Conservation (phyloP, 2,329 filamentous ascomycete genomes). For the Fonsecaea monophora region DNA sequence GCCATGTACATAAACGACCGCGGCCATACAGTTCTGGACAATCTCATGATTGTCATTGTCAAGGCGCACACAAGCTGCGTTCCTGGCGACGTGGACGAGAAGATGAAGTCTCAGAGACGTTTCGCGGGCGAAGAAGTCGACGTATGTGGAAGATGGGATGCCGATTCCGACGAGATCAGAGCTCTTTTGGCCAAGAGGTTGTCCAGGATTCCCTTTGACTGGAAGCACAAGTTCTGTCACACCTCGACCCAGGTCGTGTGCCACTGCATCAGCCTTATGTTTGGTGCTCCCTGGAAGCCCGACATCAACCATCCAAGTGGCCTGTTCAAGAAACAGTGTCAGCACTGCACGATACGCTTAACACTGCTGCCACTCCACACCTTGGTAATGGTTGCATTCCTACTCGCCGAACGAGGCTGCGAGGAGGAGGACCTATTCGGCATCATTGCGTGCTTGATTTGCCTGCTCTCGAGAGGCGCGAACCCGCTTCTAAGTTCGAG, state of each 20-base stretch:
- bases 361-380: constrained; percentile 47
- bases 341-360: constrained; percentile 45
- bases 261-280: constrained; percentile 43
- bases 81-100: constrained; percentile 43
- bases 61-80: constrained; percentile 45
- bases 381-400: constrained; percentile 47
- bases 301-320: constrained; percentile 38
- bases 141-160: constrained; percentile 54
- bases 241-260: constrained; percentile 50
- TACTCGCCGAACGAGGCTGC: constrained; percentile 44
- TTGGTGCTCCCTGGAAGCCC: neutral
- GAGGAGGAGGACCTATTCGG: constrained; percentile 51
- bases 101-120: constrained; percentile 37
- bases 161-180: constrained; percentile 48
- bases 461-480: constrained; percentile 43
- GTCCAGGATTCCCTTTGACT: constrained; percentile 44
- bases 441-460: constrained; percentile 47
- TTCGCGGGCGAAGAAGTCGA: constrained; percentile 53
- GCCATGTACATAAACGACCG: constrained; percentile 39
- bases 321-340: constrained; percentile 42
- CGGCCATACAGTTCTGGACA: constrained; percentile 51
- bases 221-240: constrained; percentile 57
- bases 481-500: constrained; percentile 39
- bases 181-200: constrained; percentile 42
- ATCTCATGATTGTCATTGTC: constrained; percentile 48